Percentiles rank a stretch among this genome's conserved stretches.
These are phyloP conservation scores for Cytospora mali DNA, from an alignment of 2,329 filamentous ascomycete species.

Conservation along the genomic window DNA sequence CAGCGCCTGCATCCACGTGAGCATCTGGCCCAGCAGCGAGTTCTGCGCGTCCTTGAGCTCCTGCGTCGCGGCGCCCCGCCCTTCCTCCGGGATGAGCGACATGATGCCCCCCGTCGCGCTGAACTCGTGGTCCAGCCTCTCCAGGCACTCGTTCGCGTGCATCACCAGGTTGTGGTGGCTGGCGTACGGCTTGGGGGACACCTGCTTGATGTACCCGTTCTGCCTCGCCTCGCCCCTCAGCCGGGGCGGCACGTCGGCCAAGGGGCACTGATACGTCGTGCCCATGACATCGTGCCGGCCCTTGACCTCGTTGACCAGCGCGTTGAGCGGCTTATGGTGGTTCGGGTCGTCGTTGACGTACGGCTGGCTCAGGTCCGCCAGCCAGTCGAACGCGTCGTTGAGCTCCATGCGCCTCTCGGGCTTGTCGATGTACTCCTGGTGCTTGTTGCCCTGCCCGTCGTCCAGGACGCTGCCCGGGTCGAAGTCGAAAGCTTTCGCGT, in stretches of 20 bases:
- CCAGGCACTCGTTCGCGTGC: constrained; percentile 63
- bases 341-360: constrained; percentile 53
- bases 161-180: constrained; percentile 53
- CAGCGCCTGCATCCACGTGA: constrained; percentile 57
- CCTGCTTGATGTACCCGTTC: constrained; percentile 15
- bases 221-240: constrained; percentile 29
- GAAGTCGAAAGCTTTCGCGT: constrained; percentile 30
- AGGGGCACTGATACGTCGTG: constrained; percentile 50
- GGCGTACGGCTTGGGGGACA: constrained; percentile 41
- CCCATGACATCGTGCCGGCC: constrained; percentile 45
- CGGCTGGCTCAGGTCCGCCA: constrained; percentile 51
- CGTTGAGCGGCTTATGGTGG: constrained; percentile 51
- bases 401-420: constrained; percentile 30
- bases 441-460: constrained; percentile 6
- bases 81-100: constrained; percentile 52
- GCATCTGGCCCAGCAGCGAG: constrained; percentile 59
- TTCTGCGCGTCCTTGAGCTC: constrained; percentile 49
- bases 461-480: not conserved
- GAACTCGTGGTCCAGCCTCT: constrained; percentile 62
- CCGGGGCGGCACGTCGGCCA: constrained; percentile 36
- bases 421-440: not conserved
- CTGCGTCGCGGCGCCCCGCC: constrained; percentile 36
- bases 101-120: constrained; percentile 58
- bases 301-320: constrained; percentile 50
- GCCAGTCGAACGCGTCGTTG: constrained; percentile 59